phyloP scores from a whole-genome alignment of 2,329 filamentous ascomycete genomes.

The Dactylellina drechsleri region DNA sequence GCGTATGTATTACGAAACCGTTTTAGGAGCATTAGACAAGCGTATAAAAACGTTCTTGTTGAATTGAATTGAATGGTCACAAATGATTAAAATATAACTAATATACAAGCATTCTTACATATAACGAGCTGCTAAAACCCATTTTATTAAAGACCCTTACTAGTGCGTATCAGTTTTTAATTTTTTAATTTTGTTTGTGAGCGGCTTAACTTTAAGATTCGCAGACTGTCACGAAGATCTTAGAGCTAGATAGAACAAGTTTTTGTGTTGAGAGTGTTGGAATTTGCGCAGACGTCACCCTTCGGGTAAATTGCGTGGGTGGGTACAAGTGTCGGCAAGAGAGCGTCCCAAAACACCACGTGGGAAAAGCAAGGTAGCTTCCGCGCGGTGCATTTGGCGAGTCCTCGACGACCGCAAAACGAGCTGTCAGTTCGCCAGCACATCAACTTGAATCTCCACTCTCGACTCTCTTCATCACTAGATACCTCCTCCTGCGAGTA shows the following conservation, averaged over 20 bases:
- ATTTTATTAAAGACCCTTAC: no score
- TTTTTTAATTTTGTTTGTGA: no score
- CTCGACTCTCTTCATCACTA: conserved; percentile 2
- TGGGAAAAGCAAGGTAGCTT: conserved; percentile 47
- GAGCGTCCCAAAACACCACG: conserved; percentile 39
- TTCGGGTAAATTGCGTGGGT: background rate
- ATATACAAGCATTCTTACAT: background rate
- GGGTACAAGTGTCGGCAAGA: conserved; percentile 29
- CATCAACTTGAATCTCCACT: conserved; percentile 22
- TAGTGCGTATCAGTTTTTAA: no score
- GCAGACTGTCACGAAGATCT: no score
- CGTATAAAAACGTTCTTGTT: no score
- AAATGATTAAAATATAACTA: background rate
- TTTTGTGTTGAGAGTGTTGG: conserved; percentile 28
- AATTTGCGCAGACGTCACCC: conserved; percentile 13
- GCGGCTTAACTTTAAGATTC: background rate
- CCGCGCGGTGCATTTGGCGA: conserved; percentile 27
- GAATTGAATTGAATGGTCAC: background rate
- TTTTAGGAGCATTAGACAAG: no score
- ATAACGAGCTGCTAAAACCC: no score
- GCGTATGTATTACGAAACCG: no score
- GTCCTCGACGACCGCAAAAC: conserved; percentile 22
- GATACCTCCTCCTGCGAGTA: background rate
- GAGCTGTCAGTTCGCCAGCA: conserved; percentile 27
- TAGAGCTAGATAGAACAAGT: no score